Evolutionary conservation across 345 rosid species (phyloP).

Genomic region (Syzygium aromaticum): DNA sequence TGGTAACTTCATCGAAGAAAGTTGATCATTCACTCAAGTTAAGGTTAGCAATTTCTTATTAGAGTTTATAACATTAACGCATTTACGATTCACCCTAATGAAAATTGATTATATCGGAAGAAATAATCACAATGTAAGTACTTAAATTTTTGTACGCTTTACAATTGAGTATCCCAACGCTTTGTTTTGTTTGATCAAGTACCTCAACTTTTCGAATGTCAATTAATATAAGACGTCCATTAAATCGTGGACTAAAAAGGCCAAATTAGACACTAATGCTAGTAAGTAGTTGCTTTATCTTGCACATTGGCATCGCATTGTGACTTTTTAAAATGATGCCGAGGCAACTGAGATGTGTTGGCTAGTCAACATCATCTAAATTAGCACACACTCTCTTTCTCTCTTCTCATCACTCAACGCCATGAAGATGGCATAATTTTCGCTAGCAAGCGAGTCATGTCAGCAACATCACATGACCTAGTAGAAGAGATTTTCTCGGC

Average conservation of each 20-base stretch:
- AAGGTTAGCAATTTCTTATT: not conserved
- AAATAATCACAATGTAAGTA: not conserved
- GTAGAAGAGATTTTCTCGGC: no score
- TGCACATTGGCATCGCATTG: not conserved
- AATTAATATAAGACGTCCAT: not conserved
- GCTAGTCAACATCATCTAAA: not conserved
- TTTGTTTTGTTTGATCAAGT: no score
- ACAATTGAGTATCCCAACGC: not conserved
- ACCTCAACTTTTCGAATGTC: not conserved
- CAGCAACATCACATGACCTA: no score
- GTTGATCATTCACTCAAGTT: not conserved
- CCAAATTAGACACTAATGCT: not conserved
- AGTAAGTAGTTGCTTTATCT: not conserved
- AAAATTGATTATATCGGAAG: not conserved
- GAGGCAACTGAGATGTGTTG: not conserved
- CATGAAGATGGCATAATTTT: no score
- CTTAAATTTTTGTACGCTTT: not conserved
- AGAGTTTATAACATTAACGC: not conserved
- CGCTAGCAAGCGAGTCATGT: no score
- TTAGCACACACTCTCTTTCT: not conserved
- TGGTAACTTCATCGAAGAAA: not conserved
- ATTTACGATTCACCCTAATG: not conserved
- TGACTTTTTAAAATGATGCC: not conserved
- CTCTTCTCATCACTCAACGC: not conserved
- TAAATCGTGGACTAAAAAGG: not conserved